phyloP scores from a whole-genome alignment of 495 filamentous ascomycete species.

The Penicillium subrubescens region DNA sequence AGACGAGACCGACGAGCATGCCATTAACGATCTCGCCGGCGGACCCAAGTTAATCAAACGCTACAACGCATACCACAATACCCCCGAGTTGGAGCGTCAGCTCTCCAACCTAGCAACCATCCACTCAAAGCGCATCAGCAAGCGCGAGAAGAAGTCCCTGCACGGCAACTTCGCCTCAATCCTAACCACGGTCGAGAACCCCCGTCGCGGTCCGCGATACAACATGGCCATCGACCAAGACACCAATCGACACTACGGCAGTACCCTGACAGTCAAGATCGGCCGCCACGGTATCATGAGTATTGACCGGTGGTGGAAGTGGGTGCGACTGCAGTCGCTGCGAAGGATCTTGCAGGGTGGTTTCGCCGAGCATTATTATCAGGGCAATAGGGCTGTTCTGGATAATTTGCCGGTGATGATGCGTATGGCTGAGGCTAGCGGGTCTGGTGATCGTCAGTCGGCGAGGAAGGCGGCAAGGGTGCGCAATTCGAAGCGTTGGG shows the following conservation, averaged over 20 bases:
- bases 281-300: slow-evolving; percentile 70
- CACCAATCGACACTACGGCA: slow-evolving; percentile 73
- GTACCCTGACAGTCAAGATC: slow-evolving; percentile 74
- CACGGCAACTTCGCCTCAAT: slow-evolving; percentile 82
- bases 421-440: slow-evolving; percentile 24
- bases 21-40: slow-evolving; percentile 49
- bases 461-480: slow-evolving; percentile 38
- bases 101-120: slow-evolving; percentile 58
- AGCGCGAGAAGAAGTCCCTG: slow-evolving; percentile 75
- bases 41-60: slow-evolving; percentile 64
- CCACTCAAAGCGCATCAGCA: slow-evolving; percentile 72
- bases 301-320: slow-evolving; percentile 91
- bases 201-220: slow-evolving; percentile 70
- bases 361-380: slow-evolving; percentile 80
- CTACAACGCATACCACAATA: slow-evolving; percentile 60
- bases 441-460: slow-evolving; percentile 28
- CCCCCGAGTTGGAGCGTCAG: slow-evolving; percentile 52
- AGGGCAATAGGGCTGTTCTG: slow-evolving; percentile 77
- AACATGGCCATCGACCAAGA: slow-evolving; percentile 73
- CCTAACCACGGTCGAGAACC: slow-evolving; percentile 79
- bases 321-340: slow-evolving; percentile 73
- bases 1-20: slow-evolving; percentile 51
- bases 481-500: slow-evolving; percentile 42
- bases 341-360: slow-evolving; percentile 79
- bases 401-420: slow-evolving; percentile 67